phyloP scores from a whole-genome alignment of 2,329 filamentous ascomycete species.

The Periglandula ipomoeae region DNA sequence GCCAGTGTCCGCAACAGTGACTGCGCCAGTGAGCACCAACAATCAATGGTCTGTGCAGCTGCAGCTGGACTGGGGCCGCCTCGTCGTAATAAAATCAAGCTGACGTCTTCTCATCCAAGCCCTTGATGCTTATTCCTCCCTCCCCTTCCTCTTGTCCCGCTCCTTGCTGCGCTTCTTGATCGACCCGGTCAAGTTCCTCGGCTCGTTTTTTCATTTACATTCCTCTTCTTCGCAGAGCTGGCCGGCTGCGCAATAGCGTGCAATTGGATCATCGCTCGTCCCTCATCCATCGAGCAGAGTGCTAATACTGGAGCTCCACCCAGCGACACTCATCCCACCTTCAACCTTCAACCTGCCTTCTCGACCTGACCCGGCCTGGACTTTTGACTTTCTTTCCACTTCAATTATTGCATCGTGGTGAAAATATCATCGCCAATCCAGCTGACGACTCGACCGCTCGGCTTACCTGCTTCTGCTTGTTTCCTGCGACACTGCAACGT shows the following conservation, averaged over 20 bases:
- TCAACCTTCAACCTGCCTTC: not conserved
- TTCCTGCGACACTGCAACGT: too few relatives aligned
- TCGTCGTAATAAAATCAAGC: not conserved
- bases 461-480: too few relatives aligned
- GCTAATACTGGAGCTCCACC: too few relatives aligned
- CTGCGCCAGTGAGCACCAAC: not conserved
- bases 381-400: not conserved
- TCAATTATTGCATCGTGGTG: too few relatives aligned
- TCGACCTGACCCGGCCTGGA: not conserved
- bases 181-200: not conserved
- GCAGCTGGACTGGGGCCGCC: not conserved
- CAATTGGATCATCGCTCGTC: too few relatives aligned
- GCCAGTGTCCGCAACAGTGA: too few relatives aligned
- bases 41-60: too few relatives aligned
- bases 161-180: not conserved
- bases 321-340: too few relatives aligned
- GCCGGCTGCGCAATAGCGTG: too few relatives aligned
- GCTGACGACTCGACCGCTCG: not conserved
- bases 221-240: too few relatives aligned
- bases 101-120: not conserved
- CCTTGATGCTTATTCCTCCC: not conserved
- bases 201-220: not conserved
- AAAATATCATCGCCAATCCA: not conserved
- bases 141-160: not conserved
- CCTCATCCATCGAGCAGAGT: too few relatives aligned